Evolutionary conservation across 208 protist species (phyloP).

Genomic region (Leishmania martiniquensis): DNA sequence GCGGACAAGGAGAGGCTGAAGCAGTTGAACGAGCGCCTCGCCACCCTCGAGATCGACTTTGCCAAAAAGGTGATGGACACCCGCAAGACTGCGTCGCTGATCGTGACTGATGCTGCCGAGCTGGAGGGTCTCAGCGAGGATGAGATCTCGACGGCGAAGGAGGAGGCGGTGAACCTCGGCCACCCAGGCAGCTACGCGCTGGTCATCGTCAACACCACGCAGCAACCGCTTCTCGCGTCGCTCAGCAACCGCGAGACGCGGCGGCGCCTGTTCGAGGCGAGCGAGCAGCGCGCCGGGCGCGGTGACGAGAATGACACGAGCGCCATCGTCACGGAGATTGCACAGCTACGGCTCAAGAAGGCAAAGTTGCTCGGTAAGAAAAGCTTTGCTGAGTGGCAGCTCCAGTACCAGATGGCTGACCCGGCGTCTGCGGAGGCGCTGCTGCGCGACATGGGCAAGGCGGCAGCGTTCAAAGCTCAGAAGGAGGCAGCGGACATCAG

Average conservation of each 20-base stretch:
- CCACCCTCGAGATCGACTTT: constrained; percentile 41
- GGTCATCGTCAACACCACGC: constrained; percentile 52
- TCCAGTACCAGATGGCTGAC: constrained; percentile 58
- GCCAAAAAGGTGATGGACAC: constrained; percentile 39
- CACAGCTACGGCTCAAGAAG: constrained; percentile 49
- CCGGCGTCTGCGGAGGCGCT: constrained; percentile 32
- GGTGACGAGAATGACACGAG: constrained; percentile 33
- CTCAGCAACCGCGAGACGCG: constrained; percentile 48
- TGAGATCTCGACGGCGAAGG: constrained; percentile 32
- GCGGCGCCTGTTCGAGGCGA: constrained; percentile 47
- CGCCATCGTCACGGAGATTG: constrained; percentile 35
- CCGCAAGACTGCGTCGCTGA: constrained; percentile 33
- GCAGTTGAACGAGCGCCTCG: constrained; percentile 46
- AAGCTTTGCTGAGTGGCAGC: constrained; percentile 57
- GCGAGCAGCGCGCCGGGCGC: constrained; percentile 26
- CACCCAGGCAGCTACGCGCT: constrained; percentile 52
- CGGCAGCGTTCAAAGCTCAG: constrained; percentile 5
- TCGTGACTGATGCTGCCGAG: constrained; percentile 40
- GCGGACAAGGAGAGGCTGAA: constrained; percentile 45
- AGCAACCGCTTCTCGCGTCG: constrained; percentile 47
- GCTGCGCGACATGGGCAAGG: constrained; percentile 25
- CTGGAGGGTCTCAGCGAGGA: constrained; percentile 48
- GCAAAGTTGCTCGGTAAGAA: constrained; percentile 49
- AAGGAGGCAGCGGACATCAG: constrained; percentile 45
- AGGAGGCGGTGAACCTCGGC: constrained; percentile 36